A percentile compares a stretch with the other conserved stretches of the same genome.
These are phyloP conservation scores for Capsicum chinense DNA, from an alignment of 257 asterid species.

Conservation along the genomic window DNA sequence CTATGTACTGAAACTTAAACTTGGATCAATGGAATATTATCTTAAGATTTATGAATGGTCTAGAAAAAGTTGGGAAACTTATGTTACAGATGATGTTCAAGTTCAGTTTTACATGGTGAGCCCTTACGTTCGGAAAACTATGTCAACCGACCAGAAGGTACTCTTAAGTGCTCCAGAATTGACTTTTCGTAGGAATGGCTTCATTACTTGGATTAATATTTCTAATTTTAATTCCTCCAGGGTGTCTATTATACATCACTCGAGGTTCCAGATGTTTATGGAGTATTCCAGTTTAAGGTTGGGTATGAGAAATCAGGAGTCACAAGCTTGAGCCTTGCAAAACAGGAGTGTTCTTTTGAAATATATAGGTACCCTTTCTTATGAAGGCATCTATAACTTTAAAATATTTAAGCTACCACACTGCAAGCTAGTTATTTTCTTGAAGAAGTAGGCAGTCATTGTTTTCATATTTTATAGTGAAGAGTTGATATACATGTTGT, in stretches of 20 bases:
- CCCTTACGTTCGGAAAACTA: constrained; percentile 77
- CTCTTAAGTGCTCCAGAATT: neutral
- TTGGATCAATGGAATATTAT: constrained; percentile 57
- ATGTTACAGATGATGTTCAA: constrained; percentile 47
- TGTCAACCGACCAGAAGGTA: constrained; percentile 76
- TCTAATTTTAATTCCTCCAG: too few relatives aligned
- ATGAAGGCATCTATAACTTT: neutral
- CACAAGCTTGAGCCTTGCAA: constrained; percentile 56
- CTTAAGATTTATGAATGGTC: constrained; percentile 78
- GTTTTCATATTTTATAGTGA: neutral
- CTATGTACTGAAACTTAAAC: constrained; percentile 1
- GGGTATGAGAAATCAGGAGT: too few relatives aligned
- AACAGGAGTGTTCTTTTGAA: constrained; percentile 55
- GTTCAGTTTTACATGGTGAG: constrained; percentile 73
- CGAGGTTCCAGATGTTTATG: too few relatives aligned
- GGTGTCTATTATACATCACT: too few relatives aligned
- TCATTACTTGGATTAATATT: too few relatives aligned
- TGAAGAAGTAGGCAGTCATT: neutral
- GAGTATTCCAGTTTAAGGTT: too few relatives aligned
- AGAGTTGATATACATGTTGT: neutral
- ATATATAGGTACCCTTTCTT: neutral
- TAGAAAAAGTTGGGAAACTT: constrained; percentile 75
- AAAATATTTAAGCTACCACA: neutral
- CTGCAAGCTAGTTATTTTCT: neutral
- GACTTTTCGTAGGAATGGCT: too few relatives aligned